A percentile compares a stretch with the other conserved stretches of the same genome.
These are phyloP conservation scores for Haplographium delicatum DNA, from an alignment of 495 filamentous ascomycete genomes.

Conservation along the genomic window DNA sequence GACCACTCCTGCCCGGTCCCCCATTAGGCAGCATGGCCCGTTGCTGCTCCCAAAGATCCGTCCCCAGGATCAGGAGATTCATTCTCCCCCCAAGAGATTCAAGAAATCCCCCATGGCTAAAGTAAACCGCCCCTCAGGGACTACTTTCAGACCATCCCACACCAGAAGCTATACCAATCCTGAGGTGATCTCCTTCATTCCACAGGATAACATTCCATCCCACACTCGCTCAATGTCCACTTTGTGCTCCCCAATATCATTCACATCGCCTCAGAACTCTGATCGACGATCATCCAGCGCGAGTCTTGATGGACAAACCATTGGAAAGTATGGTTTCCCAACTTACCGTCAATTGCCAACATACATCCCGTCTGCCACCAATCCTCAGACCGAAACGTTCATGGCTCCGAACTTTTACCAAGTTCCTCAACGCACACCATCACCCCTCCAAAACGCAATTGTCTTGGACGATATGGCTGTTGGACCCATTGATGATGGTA, in stretches of 20 bases:
- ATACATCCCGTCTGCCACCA: conserved; percentile 50
- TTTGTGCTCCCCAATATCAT: conserved; percentile 63
- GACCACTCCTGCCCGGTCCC: conserved; percentile 69
- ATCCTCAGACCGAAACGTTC: conserved; percentile 41
- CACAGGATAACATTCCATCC: conserved; percentile 27
- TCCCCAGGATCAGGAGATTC: conserved; percentile 73
- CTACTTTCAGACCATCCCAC: conserved; percentile 42
- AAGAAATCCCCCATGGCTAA: conserved; percentile 12
- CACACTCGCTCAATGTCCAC: conserved; percentile 36
- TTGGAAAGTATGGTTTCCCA: conserved; percentile 70
- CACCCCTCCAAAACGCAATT: conserved; percentile 29
- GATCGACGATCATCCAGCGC: conserved; percentile 62
- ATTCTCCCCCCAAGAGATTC: conserved; percentile 23
- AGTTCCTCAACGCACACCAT: conserved; percentile 33
- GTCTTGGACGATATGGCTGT: conserved; percentile 25
- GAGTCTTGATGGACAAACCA: conserved; percentile 58
- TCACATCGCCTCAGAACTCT: conserved; percentile 45
- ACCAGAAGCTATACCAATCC: conserved; percentile 65
- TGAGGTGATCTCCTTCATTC: conserved; percentile 48
- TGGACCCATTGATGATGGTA: conserved; percentile 33
- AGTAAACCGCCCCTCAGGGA: conserved; percentile 5
- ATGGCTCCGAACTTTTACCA: conserved; percentile 38
- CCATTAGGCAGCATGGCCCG: conserved; percentile 74
- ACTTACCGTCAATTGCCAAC: conserved; percentile 74
- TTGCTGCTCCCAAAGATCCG: conserved; percentile 83